Percentiles rank a stretch among this genome's conserved stretches.
Evolutionary conservation across 345 rosid genomes (phyloP).

Genomic region (Cochlearia excelsa): DNA sequence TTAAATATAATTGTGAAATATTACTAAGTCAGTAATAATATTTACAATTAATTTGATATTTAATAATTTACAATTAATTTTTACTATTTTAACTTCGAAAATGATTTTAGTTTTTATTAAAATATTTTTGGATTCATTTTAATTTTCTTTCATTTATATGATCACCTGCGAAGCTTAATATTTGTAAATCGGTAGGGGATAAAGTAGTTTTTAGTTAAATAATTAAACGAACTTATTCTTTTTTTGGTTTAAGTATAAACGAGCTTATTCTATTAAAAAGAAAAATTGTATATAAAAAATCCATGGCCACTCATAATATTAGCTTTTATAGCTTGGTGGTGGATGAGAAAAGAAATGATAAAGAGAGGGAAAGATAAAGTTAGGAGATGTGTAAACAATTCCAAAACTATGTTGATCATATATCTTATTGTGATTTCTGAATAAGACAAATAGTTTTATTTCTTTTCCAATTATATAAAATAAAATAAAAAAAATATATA

Average conservation of each 20-base stretch:
- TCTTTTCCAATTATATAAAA: too few relatives aligned
- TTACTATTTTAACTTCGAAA: conserved; percentile 1
- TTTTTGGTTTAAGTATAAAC: too few relatives aligned
- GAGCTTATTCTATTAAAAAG: not conserved
- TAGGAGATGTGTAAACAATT: too few relatives aligned
- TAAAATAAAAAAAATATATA: too few relatives aligned
- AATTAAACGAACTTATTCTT: not conserved
- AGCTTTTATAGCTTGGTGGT: conserved; percentile 14
- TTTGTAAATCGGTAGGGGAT: not conserved
- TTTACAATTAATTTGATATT: too few relatives aligned
- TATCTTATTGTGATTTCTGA: too few relatives aligned
- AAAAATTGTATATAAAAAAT: not conserved
- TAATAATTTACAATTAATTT: too few relatives aligned
- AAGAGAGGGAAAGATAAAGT: conserved; percentile 9
- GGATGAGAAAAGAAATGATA: conserved; percentile 20
- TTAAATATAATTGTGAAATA: conserved; percentile 16
- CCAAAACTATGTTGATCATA: too few relatives aligned
- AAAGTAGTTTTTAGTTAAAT: too few relatives aligned
- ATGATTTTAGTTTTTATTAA: not conserved
- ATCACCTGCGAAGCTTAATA: not conserved
- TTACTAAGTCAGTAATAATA: conserved; percentile 7
- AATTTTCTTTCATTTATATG: not conserved
- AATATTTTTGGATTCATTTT: not conserved
- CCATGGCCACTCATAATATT: conserved; percentile 1
- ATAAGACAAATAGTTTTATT: too few relatives aligned